phyloP scores from a whole-genome alignment of 1,284 basidiomycete genomes.

The Mycosarcoma maydis region DNA sequence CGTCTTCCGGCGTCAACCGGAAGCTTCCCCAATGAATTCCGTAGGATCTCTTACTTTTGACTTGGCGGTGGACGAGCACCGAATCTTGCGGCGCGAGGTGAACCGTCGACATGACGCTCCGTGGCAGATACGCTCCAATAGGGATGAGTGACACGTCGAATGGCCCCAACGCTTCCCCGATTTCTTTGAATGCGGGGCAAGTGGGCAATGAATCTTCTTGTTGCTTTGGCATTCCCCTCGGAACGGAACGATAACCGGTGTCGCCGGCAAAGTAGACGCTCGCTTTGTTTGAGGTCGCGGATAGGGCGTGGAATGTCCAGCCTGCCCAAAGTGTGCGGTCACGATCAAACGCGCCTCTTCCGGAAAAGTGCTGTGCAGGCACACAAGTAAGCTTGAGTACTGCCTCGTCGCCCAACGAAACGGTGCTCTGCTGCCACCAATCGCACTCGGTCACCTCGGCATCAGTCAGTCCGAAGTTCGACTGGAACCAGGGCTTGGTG shows the following conservation, averaged over 20 bases:
- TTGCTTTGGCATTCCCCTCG: slow-evolving; percentile 30
- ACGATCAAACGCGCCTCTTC: slow-evolving; percentile 30
- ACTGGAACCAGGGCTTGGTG: slow-evolving; percentile 44
- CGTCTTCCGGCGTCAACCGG: slow-evolving; percentile 52
- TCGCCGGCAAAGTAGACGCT: slow-evolving; percentile 58
- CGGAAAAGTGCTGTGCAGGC: slow-evolving; percentile 57
- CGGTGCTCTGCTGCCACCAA: slow-evolving; percentile 53
- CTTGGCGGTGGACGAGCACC: slow-evolving; percentile 48
- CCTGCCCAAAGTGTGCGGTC: slow-evolving; percentile 57
- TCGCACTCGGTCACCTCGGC: slow-evolving; percentile 53
- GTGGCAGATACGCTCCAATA: slow-evolving; percentile 56
- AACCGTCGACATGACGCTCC: slow-evolving; percentile 56
- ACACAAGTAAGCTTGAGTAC: slow-evolving; percentile 47
- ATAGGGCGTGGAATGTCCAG: slow-evolving; percentile 42
- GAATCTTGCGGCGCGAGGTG: slow-evolving; percentile 53
- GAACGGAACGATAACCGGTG: slow-evolving; percentile 49
- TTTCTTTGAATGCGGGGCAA: slow-evolving; percentile 58
- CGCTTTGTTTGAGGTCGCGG: slow-evolving; percentile 10
- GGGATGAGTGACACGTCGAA: slow-evolving; percentile 56
- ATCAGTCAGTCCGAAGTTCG: slow-evolving; percentile 33
- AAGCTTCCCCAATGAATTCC: slow-evolving; percentile 60
- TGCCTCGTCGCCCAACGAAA: slow-evolving; percentile 11
- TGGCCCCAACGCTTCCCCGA: slow-evolving; percentile 53
- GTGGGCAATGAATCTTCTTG: slow-evolving; percentile 46
- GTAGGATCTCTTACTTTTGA: slow-evolving; percentile 26